phyloP scores from a whole-genome alignment of 2,329 filamentous ascomycete species.

The Daldinia sp. region DNA sequence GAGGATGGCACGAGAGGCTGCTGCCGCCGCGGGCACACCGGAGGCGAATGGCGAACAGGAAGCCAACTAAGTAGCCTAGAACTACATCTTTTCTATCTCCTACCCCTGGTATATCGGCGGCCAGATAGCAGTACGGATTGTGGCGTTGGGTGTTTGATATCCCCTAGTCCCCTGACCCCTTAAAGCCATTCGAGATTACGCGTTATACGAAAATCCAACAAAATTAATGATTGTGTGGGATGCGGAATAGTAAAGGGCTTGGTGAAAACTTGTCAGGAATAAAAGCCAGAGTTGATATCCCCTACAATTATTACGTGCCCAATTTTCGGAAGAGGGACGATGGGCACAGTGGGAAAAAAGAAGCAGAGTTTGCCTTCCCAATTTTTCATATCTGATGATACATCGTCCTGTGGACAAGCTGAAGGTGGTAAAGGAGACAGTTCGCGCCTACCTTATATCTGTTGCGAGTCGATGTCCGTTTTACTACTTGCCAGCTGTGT shows the following conservation, averaged over 20 bases:
- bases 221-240: slow-evolving; percentile 42
- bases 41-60: slow-evolving; percentile 66
- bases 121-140: slow-evolving; percentile 41
- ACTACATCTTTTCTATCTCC: slow-evolving; percentile 41
- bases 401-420: slow-evolving; percentile 29
- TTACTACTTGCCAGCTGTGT: slow-evolving; percentile 41
- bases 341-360: slow-evolving; percentile 23
- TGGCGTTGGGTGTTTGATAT: slow-evolving; percentile 47
- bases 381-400: slow-evolving; percentile 37
- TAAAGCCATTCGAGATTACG: slow-evolving; percentile 34
- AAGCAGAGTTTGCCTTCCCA: slow-evolving; percentile 25
- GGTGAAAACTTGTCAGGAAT: slow-evolving; percentile 45
- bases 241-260: slow-evolving; percentile 39
- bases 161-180: slow-evolving; percentile 37
- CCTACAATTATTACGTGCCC: slow-evolving; percentile 41
- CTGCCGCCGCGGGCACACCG: slow-evolving; percentile 50
- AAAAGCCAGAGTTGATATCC: slow-evolving; percentile 42
- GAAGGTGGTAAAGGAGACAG: slow-evolving; percentile 35
- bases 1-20: slow-evolving; percentile 86
- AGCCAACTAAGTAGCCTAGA: slow-evolving; percentile 53
- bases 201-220: slow-evolving; percentile 42
- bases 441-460: slow-evolving; percentile 38
- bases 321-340: slow-evolving; percentile 34
- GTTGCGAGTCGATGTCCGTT: slow-evolving; percentile 45
- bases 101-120: slow-evolving; percentile 39